These are phyloP conservation scores for Pachysandra terminalis DNA, from an alignment of 164 flowering plant species.

Conservation along the genomic window DNA sequence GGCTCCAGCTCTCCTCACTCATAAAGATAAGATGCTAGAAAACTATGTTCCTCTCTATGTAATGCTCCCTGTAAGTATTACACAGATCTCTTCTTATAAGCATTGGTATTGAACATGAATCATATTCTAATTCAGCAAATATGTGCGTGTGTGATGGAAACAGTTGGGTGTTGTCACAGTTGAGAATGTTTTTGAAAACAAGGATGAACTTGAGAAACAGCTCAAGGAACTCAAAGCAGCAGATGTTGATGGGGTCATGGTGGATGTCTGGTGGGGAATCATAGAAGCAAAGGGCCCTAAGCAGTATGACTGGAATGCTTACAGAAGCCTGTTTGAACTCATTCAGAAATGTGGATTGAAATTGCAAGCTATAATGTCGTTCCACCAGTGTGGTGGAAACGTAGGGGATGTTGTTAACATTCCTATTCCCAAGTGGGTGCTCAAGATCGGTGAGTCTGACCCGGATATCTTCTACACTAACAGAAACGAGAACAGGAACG, in stretches of 20 bases:
- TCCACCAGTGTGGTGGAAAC: conserved; percentile 88
- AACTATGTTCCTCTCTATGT: conserved; percentile 72
- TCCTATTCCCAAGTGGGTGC: conserved; percentile 79
- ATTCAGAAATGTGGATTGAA: conserved; percentile 52
- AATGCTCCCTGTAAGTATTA: conserved; percentile 47
- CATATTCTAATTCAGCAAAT: background rate
- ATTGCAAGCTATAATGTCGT: conserved; percentile 82
- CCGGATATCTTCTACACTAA: conserved; percentile 86
- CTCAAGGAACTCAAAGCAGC: conserved; percentile 53
- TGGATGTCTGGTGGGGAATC: conserved; percentile 96
- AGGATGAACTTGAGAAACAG: conserved; percentile 42
- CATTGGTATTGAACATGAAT: background rate
- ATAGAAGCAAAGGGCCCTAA: conserved; percentile 66
- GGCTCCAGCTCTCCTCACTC: conserved; percentile 21
- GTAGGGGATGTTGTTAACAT: conserved; percentile 66
- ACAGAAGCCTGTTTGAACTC: conserved; percentile 57
- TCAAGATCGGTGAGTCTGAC: conserved; percentile 49
- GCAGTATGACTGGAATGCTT: conserved; percentile 72
- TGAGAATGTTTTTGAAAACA: conserved; percentile 45
- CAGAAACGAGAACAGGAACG: conserved; percentile 48
- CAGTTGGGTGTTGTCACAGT: conserved; percentile 60
- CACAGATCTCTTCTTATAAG: background rate
- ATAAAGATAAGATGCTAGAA: conserved; percentile 40
- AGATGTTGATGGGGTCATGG: conserved; percentile 84
- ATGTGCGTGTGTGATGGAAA: conserved; percentile 10